phyloP scores from a whole-genome alignment of 1,284 basidiomycete genomes.

The Puccinia hordei region DNA sequence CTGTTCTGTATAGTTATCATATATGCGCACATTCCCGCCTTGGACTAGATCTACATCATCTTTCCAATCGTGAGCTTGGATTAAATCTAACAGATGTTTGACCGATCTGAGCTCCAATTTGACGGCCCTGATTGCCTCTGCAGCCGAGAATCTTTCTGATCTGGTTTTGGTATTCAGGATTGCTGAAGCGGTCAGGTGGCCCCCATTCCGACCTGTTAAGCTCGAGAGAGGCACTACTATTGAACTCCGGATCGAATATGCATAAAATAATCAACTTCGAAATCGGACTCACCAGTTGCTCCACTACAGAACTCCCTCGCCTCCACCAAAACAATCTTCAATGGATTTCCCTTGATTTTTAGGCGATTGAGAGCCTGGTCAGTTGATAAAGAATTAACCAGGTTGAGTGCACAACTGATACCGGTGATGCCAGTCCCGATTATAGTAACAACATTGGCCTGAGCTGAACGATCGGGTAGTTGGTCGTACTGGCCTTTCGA shows the following conservation, averaged over 20 bases:
- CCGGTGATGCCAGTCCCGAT: conserved; percentile 78
- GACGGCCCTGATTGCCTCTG: conserved; percentile 66
- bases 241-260: background rate
- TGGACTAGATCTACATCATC: conserved; percentile 68
- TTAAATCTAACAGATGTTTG: conserved; percentile 63
- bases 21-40: conserved; percentile 62
- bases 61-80: conserved; percentile 63
- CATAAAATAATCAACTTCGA: background rate
- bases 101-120: conserved; percentile 68
- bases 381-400: conserved; percentile 62
- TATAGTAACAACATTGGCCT: conserved; percentile 64
- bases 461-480: background rate
- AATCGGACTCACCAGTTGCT: conserved; percentile 67
- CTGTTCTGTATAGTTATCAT: conserved; percentile 62
- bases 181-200: conserved; percentile 68
- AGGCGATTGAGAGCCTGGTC: background rate
- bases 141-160: conserved; percentile 62
- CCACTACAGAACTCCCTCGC: conserved; percentile 78
- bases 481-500: background rate
- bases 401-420: conserved; percentile 70
- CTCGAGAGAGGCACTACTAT: background rate
- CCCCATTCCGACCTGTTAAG: conserved; percentile 67
- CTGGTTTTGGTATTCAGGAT: conserved; percentile 64
- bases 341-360: conserved; percentile 54
- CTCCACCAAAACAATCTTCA: conserved; percentile 69